Base-by-base conservation (phyloP, 257 asterid species). In the Eustoma russellianum region DNA sequence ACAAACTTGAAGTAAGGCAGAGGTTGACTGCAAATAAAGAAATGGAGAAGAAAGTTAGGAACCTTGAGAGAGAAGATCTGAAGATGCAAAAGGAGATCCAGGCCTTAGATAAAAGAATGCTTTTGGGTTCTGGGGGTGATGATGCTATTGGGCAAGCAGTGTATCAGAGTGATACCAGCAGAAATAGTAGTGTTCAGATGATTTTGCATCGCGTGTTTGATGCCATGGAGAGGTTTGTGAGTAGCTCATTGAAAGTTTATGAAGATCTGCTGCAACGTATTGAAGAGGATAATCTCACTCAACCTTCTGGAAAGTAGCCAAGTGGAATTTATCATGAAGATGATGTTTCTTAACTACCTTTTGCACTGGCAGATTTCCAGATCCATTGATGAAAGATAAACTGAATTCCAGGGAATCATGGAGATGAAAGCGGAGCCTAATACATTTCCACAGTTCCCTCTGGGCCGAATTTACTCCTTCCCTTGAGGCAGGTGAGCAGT, bases 31-130 rank as follows among this genome's bases (percentile, higher is more conserved):
- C 73, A 3, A 67, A 59, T 68, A 91, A 77, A 73, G 94, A 86
- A 9, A 60, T 48, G 53, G 96, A 91, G 59, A 77, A 83, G 77
- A 87, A 64, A 66, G 73, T 90, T 17, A 86, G 69, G 87, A 82
- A 75, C 64, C 74, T 90, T 44, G 96, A 90, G 51, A 90, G 74
- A 65, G 95, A 90, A 64, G 98, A 87, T 57, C 89, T 71, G 89
- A 82, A 76, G 72, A 74, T 91, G 59, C 95, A 84, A 13, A 91
- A 78, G 70, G 85, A 83, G 85, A 86, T 91, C 62, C 92, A 80
- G 69, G 88, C 92, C 16, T 65, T 91, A 57, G 95, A 77, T 50
- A 91, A 78, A 64, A 68, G 79, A 74, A 72, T 82, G 77, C 76
- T 81, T 55, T 51, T 80, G 50, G 72, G 44, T 41, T 76, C 89